These are phyloP conservation scores for barrel medic (Medicago truncatula) DNA, from an alignment of 306 rosid genomes.

Conservation along the genomic window DNA sequence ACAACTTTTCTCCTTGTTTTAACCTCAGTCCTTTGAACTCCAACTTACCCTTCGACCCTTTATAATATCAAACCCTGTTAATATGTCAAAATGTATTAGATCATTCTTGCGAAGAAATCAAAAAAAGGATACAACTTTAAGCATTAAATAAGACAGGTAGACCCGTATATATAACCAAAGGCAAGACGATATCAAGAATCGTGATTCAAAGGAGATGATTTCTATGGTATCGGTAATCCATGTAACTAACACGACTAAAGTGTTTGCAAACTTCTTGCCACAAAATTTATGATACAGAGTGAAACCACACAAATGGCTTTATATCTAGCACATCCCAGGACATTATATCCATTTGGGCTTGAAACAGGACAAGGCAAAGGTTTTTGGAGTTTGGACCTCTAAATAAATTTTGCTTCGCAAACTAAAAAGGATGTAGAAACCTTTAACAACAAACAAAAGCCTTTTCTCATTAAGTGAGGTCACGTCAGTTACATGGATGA, in stretches of 20 bases:
- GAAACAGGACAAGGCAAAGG: not conserved
- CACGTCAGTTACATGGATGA: not conserved
- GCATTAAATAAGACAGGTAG: conserved; percentile 15
- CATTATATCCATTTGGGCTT: not conserved
- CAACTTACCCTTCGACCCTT: conserved; percentile 49
- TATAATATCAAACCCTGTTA: conserved; percentile 49
- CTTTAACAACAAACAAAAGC: not conserved
- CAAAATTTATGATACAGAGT: not conserved
- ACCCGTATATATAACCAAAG: conserved; percentile 22
- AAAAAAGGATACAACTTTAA: conserved; percentile 29
- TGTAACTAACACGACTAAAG: not conserved
- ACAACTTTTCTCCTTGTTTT: conserved; percentile 40
- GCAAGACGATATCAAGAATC: conserved; percentile 10
- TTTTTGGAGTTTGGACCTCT: not conserved
- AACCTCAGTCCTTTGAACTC: conserved; percentile 40
- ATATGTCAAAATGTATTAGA: conserved; percentile 30
- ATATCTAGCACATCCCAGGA: not conserved
- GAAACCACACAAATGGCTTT: not conserved
- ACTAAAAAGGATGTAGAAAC: conserved; percentile 16
- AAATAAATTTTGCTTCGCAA: conserved; percentile 5
- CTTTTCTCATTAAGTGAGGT: not conserved
- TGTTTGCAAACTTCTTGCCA: not conserved
- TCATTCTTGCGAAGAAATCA: conserved; percentile 18
- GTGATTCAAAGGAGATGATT: conserved; percentile 9
- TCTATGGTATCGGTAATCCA: not conserved